Evolutionary conservation across 495 filamentous ascomycete species (phyloP).

Genomic region (Aspergillus nanangensis): DNA sequence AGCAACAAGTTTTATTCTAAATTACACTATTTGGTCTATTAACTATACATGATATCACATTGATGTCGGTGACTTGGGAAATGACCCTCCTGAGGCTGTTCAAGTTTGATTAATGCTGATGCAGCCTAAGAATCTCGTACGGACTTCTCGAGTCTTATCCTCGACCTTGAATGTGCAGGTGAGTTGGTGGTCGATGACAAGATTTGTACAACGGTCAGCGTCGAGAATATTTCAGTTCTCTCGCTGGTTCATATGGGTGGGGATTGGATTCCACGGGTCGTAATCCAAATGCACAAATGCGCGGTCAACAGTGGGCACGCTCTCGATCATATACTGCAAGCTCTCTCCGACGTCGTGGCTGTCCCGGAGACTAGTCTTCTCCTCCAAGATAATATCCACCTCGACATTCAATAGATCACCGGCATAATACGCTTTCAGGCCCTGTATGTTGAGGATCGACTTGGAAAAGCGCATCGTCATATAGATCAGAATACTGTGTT

Average conservation of each 20-base stretch:
- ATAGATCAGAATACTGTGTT: constrained; percentile 84
- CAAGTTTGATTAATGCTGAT: too few species aligned
- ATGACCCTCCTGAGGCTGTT: too few species aligned
- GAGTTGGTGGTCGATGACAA: too few species aligned
- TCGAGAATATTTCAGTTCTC: too few species aligned
- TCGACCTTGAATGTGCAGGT: too few species aligned
- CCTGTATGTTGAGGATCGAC: constrained; percentile 82
- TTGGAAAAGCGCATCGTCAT: constrained; percentile 92
- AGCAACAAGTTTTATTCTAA: too few species aligned
- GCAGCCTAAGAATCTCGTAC: too few species aligned
- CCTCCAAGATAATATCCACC: constrained; percentile 77
- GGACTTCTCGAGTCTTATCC: too few species aligned
- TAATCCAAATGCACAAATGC: constrained; percentile 83
- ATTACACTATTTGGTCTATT: too few species aligned
- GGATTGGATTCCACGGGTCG: constrained; percentile 71
- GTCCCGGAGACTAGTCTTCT: constrained; percentile 71
- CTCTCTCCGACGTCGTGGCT: constrained; percentile 87
- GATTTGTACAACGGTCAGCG: too few species aligned
- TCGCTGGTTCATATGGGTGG: constrained; percentile 75
- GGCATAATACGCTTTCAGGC: constrained; percentile 81
- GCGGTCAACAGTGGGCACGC: constrained; percentile 68
- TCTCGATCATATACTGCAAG: constrained; percentile 86
- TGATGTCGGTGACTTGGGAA: too few species aligned
- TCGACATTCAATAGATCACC: constrained; percentile 90
- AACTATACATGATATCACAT: too few species aligned